Base-by-base conservation (phyloP, 2,329 filamentous ascomycete genomes). In the Epicoccum sorghinum region DNA sequence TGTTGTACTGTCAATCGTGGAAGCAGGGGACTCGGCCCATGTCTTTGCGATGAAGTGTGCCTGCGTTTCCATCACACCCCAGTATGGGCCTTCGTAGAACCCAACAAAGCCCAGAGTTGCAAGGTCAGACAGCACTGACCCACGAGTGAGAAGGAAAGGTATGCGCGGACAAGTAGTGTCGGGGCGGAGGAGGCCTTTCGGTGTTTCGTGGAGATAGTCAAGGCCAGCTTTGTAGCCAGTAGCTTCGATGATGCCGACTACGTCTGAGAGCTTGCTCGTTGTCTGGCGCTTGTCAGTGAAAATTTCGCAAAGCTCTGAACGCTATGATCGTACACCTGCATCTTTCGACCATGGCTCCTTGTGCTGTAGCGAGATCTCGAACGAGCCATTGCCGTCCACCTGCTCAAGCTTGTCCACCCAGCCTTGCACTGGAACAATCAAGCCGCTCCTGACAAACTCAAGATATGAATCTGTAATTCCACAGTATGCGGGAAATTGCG, bases 11-110 rank as follows among this genome's bases (percentile, higher is more conserved):
- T 24, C 44, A 12, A n/a, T 47, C 64, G 2, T 65, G 48, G 1
- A 71, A 62, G 1, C 72, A 38, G 37, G 57, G n/a, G 27, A 51
- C 39, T 61, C 42, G 22, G 65, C 47, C 88, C 89, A 93, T 9
- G 85, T 70, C 10, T 81, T 72, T 0, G 86, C 80, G 5, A 93
- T 76, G 57, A 89, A 82, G 1, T 88, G 83, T 3, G 90, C 87
- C 74, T 96, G 91, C 88, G 92, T 90, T 71, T 95, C 90, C 82
- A 93, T 91, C 0, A 92, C 86, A 1, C 89, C 89, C 91, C 91
- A 96, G 70, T 91, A 95, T 0, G 90, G 90, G 0, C 89, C 89
- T 57, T 91, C 83, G 68, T 96, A 96, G 73, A 92, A 91, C 0
- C 91, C 91, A 1, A 95, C 87, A 64, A 95, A 93, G 0, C 89